Evolutionary conservation across 1,284 basidiomycete species (phyloP), one percentile per base, ranked within the genome.

Genomic region (Jaminaea rosea): DNA sequence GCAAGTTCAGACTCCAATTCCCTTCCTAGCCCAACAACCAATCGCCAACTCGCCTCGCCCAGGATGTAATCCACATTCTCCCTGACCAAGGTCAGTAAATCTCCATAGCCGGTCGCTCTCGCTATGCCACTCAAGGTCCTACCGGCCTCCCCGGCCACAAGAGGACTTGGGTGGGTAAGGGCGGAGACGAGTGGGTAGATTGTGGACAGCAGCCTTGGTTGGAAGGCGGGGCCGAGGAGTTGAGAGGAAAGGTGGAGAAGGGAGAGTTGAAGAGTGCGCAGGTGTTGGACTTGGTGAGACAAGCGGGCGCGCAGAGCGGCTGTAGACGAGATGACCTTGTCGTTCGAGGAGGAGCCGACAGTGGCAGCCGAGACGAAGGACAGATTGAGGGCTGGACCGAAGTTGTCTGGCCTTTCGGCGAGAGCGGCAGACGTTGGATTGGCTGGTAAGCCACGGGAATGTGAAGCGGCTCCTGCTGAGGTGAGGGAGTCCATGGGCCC

Each of bases 51-150:
- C 5, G 67, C 68, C 1, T 62, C 53, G 4, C 69, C 68, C 13
- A 73, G 47, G 10, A 73, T 59, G 31, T 70, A 73, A 49, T 73
- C 71, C 3, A 66, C 65, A 28, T 72, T 62, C 41, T 70, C 65
- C 17, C 65, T 49, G 13, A 70, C 44, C 45, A 62, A 67, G 29
- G 60, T 62, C 44, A 58, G 47, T 6, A 65, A 41, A 26, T 54
- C 59, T 1, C 58, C 64, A 27, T 72, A 73, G 2, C 62, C 69
- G 17, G 59, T 55, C 9, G 65, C 52, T n/a, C 53, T 51, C 1
- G 69, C 55, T 8, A 73, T 58, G 9, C 58, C 46, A 9, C 46
- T 32, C 26, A 72, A 46, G 4, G 64, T 50, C 15, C 34, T 29
- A 15, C 56, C 46, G 0, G 55, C 51, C 0, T 64, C 52, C 2